Evolutionary conservation across 306 rosid species (phyloP).

Genomic region (Adenanthera pavonina): DNA sequence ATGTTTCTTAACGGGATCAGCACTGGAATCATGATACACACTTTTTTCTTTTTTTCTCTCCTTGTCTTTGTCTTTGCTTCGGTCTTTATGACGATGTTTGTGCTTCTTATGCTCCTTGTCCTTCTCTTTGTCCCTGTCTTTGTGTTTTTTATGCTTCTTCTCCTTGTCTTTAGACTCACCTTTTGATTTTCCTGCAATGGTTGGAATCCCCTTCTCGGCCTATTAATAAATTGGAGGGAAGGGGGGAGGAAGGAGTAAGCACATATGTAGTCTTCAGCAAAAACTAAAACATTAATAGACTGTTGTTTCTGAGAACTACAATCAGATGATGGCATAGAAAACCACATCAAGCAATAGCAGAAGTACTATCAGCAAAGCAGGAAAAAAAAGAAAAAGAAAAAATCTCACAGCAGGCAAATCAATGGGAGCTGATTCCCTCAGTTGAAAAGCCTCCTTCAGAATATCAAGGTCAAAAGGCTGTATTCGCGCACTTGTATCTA

Average conservation of each 20-base stretch:
- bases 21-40: conserved; percentile 80
- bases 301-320: background rate
- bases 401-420: conserved; percentile 83
- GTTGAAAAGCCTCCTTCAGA: conserved; percentile 89
- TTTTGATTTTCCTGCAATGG: conserved; percentile 85
- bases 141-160: conserved; percentile 89
- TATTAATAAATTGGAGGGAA: conserved; percentile 27
- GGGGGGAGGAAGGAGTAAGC: background rate
- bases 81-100: conserved; percentile 83
- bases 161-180: conserved; percentile 87
- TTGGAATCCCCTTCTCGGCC: conserved; percentile 94
- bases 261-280: background rate
- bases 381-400: conserved; percentile 25
- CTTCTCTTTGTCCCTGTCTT: conserved; percentile 83
- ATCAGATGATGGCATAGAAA: conserved; percentile 29
- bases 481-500: conserved; percentile 77
- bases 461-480: conserved; percentile 82
- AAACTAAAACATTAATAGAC: background rate
- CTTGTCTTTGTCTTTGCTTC: conserved; percentile 59
- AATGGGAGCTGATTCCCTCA: conserved; percentile 78
- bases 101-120: conserved; percentile 95
- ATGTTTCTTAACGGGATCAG: conserved; percentile 90
- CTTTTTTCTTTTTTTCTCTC: conserved; percentile 96
- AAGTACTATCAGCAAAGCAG: conserved; percentile 15
- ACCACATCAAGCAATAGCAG: background rate